Evolutionary conservation across 805 yeast species (phyloP).

Genomic region (Kodamaea kakaduensis): DNA sequence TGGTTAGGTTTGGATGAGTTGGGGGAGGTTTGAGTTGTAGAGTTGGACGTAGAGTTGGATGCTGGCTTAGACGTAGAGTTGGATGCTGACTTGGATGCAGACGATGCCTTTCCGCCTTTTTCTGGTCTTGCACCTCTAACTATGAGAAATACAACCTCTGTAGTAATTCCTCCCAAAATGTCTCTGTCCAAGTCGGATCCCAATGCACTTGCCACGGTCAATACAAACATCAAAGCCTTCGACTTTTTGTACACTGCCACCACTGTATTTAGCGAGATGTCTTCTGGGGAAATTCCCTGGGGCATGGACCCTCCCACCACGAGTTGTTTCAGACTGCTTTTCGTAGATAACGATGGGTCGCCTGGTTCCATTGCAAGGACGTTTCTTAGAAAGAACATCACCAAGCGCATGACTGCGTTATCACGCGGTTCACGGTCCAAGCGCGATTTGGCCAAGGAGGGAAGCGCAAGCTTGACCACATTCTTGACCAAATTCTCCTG

Average conservation of each 20-base stretch:
- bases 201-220: slow-evolving; percentile 66
- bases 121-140: slow-evolving; percentile 28
- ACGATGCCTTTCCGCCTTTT: neutral
- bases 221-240: slow-evolving; percentile 66
- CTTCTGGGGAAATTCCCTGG: slow-evolving; percentile 54
- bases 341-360: slow-evolving; percentile 45
- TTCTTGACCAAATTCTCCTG: slow-evolving; percentile 60
- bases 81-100: neutral
- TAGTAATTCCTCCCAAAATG: slow-evolving; percentile 55
- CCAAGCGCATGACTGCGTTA: slow-evolving; percentile 65
- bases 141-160: slow-evolving; percentile 67
- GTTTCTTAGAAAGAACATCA: slow-evolving; percentile 72
- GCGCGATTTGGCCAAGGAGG: slow-evolving; percentile 49
- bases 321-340: slow-evolving; percentile 31
- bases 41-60: neutral
- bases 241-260: slow-evolving; percentile 59
- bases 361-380: slow-evolving; percentile 75
- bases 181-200: slow-evolving; percentile 60
- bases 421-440: slow-evolving; percentile 66
- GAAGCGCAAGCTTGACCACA: slow-evolving; percentile 62
- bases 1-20: no score
- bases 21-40: neutral
- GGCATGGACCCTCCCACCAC: slow-evolving; percentile 46
- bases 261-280: slow-evolving; percentile 60
- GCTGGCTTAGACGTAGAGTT: neutral